Evolutionary conservation across 805 yeast species (phyloP).

Genomic region (Yamadazyma kitorensis): DNA sequence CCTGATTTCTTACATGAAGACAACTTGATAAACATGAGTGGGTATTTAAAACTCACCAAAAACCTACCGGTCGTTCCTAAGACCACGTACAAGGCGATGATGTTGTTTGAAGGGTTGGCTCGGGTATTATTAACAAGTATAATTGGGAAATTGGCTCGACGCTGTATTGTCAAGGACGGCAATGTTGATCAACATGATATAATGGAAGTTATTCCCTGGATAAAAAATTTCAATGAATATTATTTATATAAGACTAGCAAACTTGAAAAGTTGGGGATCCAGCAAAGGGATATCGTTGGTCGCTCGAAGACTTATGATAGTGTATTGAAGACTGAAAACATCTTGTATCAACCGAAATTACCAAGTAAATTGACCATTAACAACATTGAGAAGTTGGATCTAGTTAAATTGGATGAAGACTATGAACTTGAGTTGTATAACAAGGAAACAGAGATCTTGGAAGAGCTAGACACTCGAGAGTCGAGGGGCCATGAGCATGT

Average conservation of each 20-base stretch:
- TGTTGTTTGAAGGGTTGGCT: background rate
- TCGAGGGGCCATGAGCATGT: conserved; percentile 18
- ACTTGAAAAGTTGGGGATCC: conserved; percentile 4
- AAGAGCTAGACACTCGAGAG: conserved; percentile 12
- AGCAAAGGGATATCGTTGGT: conserved; percentile 2
- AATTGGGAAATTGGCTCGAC: too few species aligned
- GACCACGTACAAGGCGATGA: too few species aligned
- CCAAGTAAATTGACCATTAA: conserved; percentile 3
- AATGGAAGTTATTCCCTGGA: too few species aligned
- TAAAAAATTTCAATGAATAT: background rate
- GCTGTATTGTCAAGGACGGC: too few species aligned
- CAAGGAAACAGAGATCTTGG: conserved; percentile 12
- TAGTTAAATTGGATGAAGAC: conserved; percentile 11
- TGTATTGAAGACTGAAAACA: background rate
- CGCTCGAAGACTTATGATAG: background rate
- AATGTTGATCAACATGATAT: background rate
- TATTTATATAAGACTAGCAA: conserved; percentile 4
- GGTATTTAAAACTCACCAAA: too few species aligned
- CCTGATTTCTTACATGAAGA: too few species aligned
- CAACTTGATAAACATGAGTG: too few species aligned
- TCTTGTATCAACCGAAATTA: background rate
- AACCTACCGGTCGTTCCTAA: too few species aligned
- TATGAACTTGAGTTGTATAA: conserved; percentile 7
- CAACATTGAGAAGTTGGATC: conserved; percentile 5
- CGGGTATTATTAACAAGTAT: too few species aligned